Evolutionary conservation across 2,329 filamentous ascomycete genomes (phyloP), one percentile per base, ranked within the genome.

Genomic region (Scytalidium sp.): DNA sequence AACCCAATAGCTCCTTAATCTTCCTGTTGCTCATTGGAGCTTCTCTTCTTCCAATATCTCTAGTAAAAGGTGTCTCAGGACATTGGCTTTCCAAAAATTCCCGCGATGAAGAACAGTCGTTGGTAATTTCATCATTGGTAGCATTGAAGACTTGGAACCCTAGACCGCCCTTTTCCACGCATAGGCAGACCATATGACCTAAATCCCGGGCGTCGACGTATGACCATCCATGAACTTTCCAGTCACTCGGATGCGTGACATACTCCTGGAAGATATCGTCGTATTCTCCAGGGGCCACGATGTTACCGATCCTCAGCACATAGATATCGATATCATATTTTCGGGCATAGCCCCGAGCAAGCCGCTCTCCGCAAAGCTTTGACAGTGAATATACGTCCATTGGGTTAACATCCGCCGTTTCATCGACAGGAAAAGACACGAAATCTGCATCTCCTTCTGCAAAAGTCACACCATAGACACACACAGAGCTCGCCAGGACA

Each of bases 111-210:
- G 70, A 61, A 3, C 67, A 71, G n/a, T n/a, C n/a, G 3, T 74
- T 76, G 1, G 80, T 84, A 43, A 82, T 83, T 3, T 71, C 76
- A 56, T 81, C 74, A 57, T 84, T 84, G 0, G 78, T 80, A 2
- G 79, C 80, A 59, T 84, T 84, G 64, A 84, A 84, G 0, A 83
- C 66, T 59, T 84, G 79, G 55, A 81, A 84, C 0, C 80, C 80
- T 7, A 84, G 57, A 0, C 78, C 79, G 59, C 73, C 70, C 53
- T 73, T 76, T 50, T 73, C 54, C 2, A 83, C 67, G 19, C 70
- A 74, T 9, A 76, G 57, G 53, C 81, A 68, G 59, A 78, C 83
- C 49, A 84, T 83, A 61, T 79, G 75, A 0, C 79, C 81, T 3
- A 84, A 60, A 56, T 84, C 81, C 3, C 80, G 64, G 0, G 77